Evolutionary conservation across 2,329 filamentous ascomycete species (phyloP).

Genomic region (Aspergillus sp.): DNA sequence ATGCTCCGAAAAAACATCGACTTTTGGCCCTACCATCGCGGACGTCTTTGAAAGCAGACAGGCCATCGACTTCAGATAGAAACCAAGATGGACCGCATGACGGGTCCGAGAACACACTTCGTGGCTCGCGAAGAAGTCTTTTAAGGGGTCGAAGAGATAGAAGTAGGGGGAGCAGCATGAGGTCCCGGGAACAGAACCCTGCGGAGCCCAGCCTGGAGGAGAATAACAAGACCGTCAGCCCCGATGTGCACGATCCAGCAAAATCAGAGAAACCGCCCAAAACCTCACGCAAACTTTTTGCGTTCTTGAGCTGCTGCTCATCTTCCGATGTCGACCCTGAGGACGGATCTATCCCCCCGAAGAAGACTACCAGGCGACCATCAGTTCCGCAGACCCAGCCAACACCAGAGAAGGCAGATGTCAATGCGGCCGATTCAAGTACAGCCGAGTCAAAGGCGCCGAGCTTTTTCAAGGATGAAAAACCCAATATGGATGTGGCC

Average conservation of each 20-base stretch:
- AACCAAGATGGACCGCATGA: conserved; percentile 33
- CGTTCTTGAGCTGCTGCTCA: conserved; percentile 52
- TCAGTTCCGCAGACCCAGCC: conserved; percentile 37
- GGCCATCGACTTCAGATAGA: conserved; percentile 33
- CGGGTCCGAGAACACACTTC: conserved; percentile 58
- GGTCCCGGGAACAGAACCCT: conserved; percentile 39
- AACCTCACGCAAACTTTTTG: conserved; percentile 41
- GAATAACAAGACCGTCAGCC: conserved; percentile 33
- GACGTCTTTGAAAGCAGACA: conserved; percentile 39
- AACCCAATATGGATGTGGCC: conserved; percentile 32
- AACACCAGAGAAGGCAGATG: conserved; percentile 41
- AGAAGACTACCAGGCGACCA: conserved; percentile 44
- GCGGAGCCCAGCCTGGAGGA: conserved; percentile 32
- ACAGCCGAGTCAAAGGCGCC: conserved; percentile 41
- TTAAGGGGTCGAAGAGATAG: conserved; percentile 64
- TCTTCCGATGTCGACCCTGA: conserved; percentile 46
- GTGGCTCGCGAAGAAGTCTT: conserved; percentile 66
- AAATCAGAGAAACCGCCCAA: conserved; percentile 44
- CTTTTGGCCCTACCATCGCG: conserved; percentile 39
- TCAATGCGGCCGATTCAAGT: conserved; percentile 39
- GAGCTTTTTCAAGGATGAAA: conserved; percentile 38
- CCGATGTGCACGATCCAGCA: conserved; percentile 31
- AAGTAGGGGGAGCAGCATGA: conserved; percentile 62
- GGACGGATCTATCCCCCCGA: conserved; percentile 45
- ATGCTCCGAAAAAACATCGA: conserved; percentile 37